A percentile compares a stretch with the other conserved stretches of the same genome.
Evolutionary conservation across 225 moss, liverwort and hornwort species (phyloP).

Genomic region (Bryoerythrophyllum caledonicum): DNA sequence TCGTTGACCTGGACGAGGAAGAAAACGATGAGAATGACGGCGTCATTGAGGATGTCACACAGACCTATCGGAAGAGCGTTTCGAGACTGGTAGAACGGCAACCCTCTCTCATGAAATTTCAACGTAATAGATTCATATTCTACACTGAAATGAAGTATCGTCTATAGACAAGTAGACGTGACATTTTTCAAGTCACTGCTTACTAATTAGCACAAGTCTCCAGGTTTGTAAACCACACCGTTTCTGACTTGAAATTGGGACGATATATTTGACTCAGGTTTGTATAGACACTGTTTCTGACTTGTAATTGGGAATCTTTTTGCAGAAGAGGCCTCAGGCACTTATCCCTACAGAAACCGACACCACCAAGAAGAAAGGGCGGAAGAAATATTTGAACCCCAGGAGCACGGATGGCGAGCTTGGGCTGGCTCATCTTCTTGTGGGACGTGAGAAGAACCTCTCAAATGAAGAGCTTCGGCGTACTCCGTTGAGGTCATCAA

Average conservation of each 20-base stretch:
- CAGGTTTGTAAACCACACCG: not conserved
- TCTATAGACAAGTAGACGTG: too few species aligned
- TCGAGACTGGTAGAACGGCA: conserved; percentile 37
- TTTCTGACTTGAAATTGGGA: not conserved
- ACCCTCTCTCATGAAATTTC: not conserved
- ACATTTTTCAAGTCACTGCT: too few species aligned
- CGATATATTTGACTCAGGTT: too few species aligned
- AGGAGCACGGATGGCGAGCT: conserved; percentile 26
- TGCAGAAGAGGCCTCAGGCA: conserved; percentile 44
- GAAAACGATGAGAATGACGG: conserved; percentile 30
- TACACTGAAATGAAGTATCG: not conserved
- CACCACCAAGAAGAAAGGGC: conserved; percentile 40
- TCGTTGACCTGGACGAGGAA: conserved; percentile 16
- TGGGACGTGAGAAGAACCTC: conserved; percentile 16
- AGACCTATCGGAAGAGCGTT: conserved; percentile 11
- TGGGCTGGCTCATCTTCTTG: conserved; percentile 43
- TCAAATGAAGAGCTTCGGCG: not conserved
- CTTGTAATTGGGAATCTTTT: not conserved
- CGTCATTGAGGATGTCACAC: conserved; percentile 32
- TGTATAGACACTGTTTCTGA: too few species aligned
- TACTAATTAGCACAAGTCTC: too few species aligned
- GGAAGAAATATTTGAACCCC: conserved; percentile 26
- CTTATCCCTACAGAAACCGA: conserved; percentile 26
- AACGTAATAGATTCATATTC: not conserved
- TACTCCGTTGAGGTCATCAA: conserved; percentile 20